These are phyloP conservation scores for Microascus cirrosus DNA, from an alignment of 2,329 filamentous ascomycete genomes.

Conservation along the genomic window DNA sequence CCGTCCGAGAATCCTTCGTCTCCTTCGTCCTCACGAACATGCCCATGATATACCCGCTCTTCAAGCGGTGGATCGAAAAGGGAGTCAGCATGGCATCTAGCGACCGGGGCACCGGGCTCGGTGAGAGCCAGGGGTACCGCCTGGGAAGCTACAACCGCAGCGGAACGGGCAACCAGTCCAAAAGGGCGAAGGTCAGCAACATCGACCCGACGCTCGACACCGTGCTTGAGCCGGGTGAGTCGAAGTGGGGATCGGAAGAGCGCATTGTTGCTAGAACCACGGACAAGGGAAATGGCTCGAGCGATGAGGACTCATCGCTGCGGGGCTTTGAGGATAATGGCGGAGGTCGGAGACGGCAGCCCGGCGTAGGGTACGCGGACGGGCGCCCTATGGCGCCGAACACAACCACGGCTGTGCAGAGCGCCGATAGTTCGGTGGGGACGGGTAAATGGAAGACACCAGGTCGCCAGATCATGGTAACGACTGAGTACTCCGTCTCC, in stretches of 20 bases:
- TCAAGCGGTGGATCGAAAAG: constrained; percentile 13
- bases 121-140: background rate
- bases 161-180: background rate
- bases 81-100: background rate
- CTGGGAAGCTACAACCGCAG: background rate
- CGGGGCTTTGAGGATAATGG: background rate
- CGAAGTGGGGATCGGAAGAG: background rate
- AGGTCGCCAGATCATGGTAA: background rate
- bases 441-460: background rate
- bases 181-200: background rate
- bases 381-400: background rate
- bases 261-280: background rate
- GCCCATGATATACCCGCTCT: constrained; percentile 25
- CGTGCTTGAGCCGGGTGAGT: background rate
- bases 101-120: background rate
- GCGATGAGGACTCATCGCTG: background rate
- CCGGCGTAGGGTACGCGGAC: background rate
- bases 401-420: background rate
- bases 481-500: background rate
- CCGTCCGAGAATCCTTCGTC: constrained; percentile 26
- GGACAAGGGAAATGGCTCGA: background rate
- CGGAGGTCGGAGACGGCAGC: background rate
- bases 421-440: background rate
- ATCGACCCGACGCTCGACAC: background rate
- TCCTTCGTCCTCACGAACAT: constrained; percentile 25